Conservation (phyloP, 352 stramenopile genomes). For the Phytophthora podocarpi region DNA sequence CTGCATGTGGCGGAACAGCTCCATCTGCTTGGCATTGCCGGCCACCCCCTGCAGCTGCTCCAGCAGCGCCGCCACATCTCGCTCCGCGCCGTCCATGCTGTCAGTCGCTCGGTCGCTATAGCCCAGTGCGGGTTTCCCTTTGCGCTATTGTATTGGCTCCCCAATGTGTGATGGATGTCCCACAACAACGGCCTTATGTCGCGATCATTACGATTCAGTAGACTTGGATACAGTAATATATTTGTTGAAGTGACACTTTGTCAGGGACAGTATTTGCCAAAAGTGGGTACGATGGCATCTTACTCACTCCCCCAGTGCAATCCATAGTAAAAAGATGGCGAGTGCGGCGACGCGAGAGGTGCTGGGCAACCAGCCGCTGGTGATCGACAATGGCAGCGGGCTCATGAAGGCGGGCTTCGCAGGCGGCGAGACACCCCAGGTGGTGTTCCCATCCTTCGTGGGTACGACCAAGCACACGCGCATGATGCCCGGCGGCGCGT, state of each 20-base stretch:
- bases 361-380: slow-evolving; percentile 85
- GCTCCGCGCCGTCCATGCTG: slow-evolving; percentile 40
- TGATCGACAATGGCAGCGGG: slow-evolving; percentile 89
- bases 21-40: slow-evolving; percentile 56
- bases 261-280: slow-evolving; percentile 7
- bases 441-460: slow-evolving; percentile 81
- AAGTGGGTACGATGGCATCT: slow-evolving; percentile 16
- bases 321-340: slow-evolving; percentile 43
- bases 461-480: slow-evolving; percentile 78
- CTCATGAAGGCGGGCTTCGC: slow-evolving; percentile 86
- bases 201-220: background rate
- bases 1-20: slow-evolving; percentile 65
- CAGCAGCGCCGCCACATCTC: slow-evolving; percentile 59
- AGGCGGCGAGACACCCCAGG: slow-evolving; percentile 73
- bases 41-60: slow-evolving; percentile 47
- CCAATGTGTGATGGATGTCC: slow-evolving; percentile 20
- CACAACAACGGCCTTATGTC: background rate
- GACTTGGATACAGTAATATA: background rate
- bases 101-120: no score
- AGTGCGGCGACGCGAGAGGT: slow-evolving; percentile 41
- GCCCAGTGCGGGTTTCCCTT: slow-evolving; percentile 11
- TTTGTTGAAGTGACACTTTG: slow-evolving; percentile 13
- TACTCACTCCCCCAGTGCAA: background rate
- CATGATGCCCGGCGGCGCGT: slow-evolving; percentile 85
- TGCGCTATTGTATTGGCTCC: slow-evolving; percentile 13